These are phyloP conservation scores for Chalciporus piperatus DNA, from an alignment of 768 basidiomycete species.

Conservation along the genomic window DNA sequence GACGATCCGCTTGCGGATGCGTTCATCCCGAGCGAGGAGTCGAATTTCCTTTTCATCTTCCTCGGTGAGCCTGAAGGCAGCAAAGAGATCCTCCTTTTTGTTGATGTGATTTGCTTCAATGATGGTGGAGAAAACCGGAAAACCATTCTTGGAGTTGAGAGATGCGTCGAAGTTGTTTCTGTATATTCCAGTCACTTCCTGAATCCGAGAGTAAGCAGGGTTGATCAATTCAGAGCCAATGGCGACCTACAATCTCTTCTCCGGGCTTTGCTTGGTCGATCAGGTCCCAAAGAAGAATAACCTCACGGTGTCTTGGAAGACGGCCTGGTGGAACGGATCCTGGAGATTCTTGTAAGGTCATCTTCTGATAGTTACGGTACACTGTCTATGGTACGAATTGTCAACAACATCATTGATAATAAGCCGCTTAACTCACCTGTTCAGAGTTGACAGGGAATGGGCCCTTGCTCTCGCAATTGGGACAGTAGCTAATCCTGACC, in stretches of 20 bases:
- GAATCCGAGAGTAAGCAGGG: constrained; percentile 10
- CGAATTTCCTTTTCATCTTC: constrained; percentile 96
- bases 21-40: constrained; percentile 81
- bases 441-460: constrained; percentile 97
- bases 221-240: not conserved
- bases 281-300: constrained; percentile 95
- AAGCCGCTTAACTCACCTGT: constrained; percentile 53
- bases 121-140: constrained; percentile 98
- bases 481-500: constrained; percentile 91
- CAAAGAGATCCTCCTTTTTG: constrained; percentile 98
- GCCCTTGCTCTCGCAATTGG: constrained; percentile 90
- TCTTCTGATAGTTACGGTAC: constrained; percentile 97
- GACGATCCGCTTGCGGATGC: constrained; percentile 95
- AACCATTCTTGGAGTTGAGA: constrained; percentile 97
- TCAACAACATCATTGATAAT: not conserved
- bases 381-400: constrained; percentile 63
- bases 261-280: constrained; percentile 98
- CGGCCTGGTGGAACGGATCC: constrained; percentile 98
- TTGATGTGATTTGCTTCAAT: constrained; percentile 98
- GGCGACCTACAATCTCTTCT: constrained; percentile 83
- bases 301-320: constrained; percentile 93
- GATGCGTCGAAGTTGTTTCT: constrained; percentile 99
- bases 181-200: constrained; percentile 98
- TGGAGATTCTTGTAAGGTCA: constrained; percentile 97
- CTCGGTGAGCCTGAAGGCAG: constrained; percentile 96